Evolutionary conservation across 192 early-diverging fungal species (phyloP).

Genomic region (Mortierella antarctica): DNA sequence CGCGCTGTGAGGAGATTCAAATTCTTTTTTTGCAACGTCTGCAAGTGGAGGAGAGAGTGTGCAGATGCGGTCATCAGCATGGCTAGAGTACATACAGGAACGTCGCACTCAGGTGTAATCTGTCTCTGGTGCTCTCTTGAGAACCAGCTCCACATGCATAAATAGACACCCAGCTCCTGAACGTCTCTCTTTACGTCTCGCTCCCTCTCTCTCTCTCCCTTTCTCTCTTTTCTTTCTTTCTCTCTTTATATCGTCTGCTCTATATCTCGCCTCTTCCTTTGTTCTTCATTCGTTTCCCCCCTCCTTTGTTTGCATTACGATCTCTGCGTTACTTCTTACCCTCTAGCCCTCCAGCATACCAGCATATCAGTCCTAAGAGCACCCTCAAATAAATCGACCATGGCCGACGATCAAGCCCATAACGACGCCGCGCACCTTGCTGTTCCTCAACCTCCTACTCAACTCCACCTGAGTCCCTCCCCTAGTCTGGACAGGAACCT

Average conservation of each 20-base stretch:
- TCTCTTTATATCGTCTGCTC: not conserved
- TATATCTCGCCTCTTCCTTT: too few species aligned
- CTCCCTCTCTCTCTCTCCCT: not conserved
- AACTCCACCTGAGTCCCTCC: slow-evolving; percentile 3
- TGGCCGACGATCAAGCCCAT: not conserved
- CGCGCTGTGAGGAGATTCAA: too few species aligned
- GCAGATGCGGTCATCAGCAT: too few species aligned
- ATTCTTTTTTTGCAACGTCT: too few species aligned
- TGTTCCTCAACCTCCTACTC: slow-evolving; percentile 11
- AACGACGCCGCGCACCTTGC: slow-evolving; percentile 12
- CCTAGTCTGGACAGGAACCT: slow-evolving; percentile 14
- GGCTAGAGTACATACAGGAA: too few species aligned
- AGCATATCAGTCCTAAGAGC: not conserved
- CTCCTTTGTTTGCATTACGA: not conserved
- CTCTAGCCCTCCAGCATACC: not conserved
- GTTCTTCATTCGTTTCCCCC: not conserved
- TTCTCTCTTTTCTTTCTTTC: not conserved
- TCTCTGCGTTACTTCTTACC: not conserved
- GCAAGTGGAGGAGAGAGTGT: too few species aligned
- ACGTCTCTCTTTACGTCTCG: not conserved
- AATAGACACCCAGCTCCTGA: not conserved
- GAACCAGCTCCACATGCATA: not conserved
- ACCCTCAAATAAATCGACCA: not conserved
- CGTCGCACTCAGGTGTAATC: too few species aligned
- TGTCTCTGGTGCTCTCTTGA: too few species aligned